Base-by-base conservation (phyloP, 345 rosid species). In the Microcos paniculata region DNA sequence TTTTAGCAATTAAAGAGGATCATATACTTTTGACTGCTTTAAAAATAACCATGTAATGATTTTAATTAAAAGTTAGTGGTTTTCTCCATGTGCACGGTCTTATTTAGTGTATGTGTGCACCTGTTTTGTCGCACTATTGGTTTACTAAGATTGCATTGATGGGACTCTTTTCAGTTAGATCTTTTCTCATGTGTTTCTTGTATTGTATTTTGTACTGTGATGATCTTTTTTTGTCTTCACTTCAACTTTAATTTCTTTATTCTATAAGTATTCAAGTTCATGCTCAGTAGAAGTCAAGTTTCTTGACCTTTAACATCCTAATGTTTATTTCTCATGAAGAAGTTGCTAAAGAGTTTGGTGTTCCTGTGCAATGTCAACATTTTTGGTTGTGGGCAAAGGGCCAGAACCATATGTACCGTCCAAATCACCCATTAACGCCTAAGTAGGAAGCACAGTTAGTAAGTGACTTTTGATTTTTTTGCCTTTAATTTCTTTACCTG, bases 331-430 rank as follows among this genome's bases (percentile, higher is more conserved):
- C 28, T 53, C 80, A 91, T 93, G 96, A 89, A 72, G 96, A 91
- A 53, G 90, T 91, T 76, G 90, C 91, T 33, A 91, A 87, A 80
- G 96, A 87, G 78, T 87, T 91, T 68, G 88, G 90, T 15, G 78
- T 91, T 74, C 93, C 93, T 13, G 88, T 88, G 42, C 93, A 86
- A 82, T 87, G 59, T 82, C 96, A 85, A 66, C 84, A 93, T 14
- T 91, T 89, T 74, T 91, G 96, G 96, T 72, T 91, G 28, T 91
- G 96, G 96, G 93, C 93, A 74, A 89, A 91, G 90, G 88, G 96
- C 21, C 93, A 89, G 70, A 91, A 89, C 76, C 90, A 89, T 75
- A 91, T 93, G 23, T 91, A 91, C 77, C 93, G 96, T 62, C 96
- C 96, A 24, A 89, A 91, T 74, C 85, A 93, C 35, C 92, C 90